A percentile compares a stretch with the other conserved stretches of the same genome.
These are phyloP conservation scores for Diphasiastrum complanatum DNA, from an alignment of 83 land plant genomes.

Conservation along the genomic window DNA sequence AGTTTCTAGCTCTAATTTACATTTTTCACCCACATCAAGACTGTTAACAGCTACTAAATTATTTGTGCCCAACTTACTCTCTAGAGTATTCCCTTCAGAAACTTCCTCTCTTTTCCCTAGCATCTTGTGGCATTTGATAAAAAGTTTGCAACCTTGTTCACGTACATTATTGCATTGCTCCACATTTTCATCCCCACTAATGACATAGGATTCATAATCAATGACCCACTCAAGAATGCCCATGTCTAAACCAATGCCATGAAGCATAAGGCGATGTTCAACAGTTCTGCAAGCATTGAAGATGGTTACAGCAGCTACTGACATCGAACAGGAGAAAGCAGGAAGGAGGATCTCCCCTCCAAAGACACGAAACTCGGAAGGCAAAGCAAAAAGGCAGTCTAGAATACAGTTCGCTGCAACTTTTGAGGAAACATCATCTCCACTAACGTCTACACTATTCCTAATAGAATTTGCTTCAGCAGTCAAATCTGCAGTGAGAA, in stretches of 20 bases:
- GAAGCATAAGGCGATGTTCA: slow-evolving; percentile 54
- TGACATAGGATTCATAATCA: slow-evolving; percentile 42
- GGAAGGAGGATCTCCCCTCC: slow-evolving; percentile 56
- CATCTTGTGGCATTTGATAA: not conserved
- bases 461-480: not conserved
- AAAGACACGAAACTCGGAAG: slow-evolving; percentile 59
- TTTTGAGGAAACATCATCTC: too few relatives aligned
- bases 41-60: too few relatives aligned
- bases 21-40: too few relatives aligned
- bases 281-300: slow-evolving; percentile 36
- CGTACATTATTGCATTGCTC: not conserved
- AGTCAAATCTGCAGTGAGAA: too few relatives aligned
- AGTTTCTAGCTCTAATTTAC: not conserved
- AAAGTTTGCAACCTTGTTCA: not conserved
- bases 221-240: slow-evolving; percentile 74
- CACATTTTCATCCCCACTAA: not conserved
- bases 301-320: slow-evolving; percentile 38
- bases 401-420: slow-evolving; percentile 44
- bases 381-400: slow-evolving; percentile 49
- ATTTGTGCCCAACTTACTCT: too few relatives aligned
- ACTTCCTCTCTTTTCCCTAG: too few relatives aligned
- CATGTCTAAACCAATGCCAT: slow-evolving; percentile 60
- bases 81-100: too few relatives aligned
- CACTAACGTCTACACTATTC: too few relatives aligned
- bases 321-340: slow-evolving; percentile 36